Evolutionary conservation across 768 basidiomycete species (phyloP), one percentile per base, ranked within the genome.

Genomic region (Xerocomellus amylosporus): DNA sequence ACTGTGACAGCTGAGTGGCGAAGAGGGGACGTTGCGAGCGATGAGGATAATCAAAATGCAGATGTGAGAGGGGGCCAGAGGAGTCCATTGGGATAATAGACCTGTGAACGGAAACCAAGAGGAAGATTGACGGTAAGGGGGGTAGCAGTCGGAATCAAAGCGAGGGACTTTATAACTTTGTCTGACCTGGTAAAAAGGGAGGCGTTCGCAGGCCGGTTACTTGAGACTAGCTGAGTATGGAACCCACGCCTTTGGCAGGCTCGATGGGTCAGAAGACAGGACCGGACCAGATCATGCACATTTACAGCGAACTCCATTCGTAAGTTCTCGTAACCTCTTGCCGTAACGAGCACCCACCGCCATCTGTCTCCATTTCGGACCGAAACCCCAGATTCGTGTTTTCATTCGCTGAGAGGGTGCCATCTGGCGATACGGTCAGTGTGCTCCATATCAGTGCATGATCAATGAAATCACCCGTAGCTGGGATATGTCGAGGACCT

Each of bases 81-180:
- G 47, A 42, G 19, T 64, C 46, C 62, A 65, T 65, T 43, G 41
- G 26, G 31, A 34, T 20, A n/a, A 30, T 30, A 30, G 48, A 19
- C 4, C 48, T 44, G 41, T 39, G 55, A 53, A 46, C 17, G 34
- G 55, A 60, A 53, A 55, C 55, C 54, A 44, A 44, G 42, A 33
- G 30, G 40, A 39, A 47, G 53, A 46, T 51, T 65, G 56, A 65
- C 63, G 63, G 65, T 57, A 67, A 53, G 66, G 58, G 33, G 24
- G 43, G 22, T 44, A 28, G 49, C 31, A 46, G 43, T 26, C 26
- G 45, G 53, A 49, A 49, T 37, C 36, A 48, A 49, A 49, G 56
- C 13, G 53, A 52, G 56, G 54, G 55, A 53, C 51, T 69, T 69
- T 71, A 71, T 71, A 69, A 69, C 67, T 48, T 68, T 70, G 67